phyloP scores from a whole-genome alignment of 768 basidiomycete species.

The Lentinula guzmanii region DNA sequence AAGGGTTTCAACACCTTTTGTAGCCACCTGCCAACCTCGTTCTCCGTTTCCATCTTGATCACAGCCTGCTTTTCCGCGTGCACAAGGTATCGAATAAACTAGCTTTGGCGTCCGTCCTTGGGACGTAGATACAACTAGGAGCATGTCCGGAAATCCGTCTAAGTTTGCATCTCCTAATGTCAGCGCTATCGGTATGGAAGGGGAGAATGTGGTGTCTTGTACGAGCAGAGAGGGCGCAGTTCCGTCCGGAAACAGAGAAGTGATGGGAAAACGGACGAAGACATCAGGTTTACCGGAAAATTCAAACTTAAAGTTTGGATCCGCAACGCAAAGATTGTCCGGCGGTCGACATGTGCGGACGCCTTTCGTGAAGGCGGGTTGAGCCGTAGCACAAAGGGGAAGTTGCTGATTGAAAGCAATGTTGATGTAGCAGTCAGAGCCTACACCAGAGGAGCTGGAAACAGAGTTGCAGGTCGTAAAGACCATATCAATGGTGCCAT shows the following conservation, averaged over 20 bases:
- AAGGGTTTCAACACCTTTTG: conserved; percentile 54
- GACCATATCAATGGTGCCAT: conserved; percentile 94
- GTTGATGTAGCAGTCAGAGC: conserved; percentile 75
- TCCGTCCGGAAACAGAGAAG: conserved; percentile 46
- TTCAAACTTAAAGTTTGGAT: conserved; percentile 76
- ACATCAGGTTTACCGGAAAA: conserved; percentile 52
- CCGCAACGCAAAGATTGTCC: conserved; percentile 75
- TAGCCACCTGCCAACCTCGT: conserved; percentile 59
- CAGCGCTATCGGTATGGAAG: conserved; percentile 69
- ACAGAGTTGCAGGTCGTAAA: conserved; percentile 78
- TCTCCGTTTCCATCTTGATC: conserved; percentile 38
- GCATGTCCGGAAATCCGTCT: conserved; percentile 90
- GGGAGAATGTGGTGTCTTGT: conserved; percentile 56
- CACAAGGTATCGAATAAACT: conserved; percentile 59
- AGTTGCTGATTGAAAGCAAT: conserved; percentile 93
- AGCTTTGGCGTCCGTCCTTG: conserved; percentile 52
- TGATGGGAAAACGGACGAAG: conserved; percentile 62
- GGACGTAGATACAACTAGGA: conserved; percentile 47
- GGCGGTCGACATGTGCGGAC: conserved; percentile 65
- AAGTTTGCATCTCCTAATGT: conserved; percentile 87
- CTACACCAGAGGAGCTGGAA: conserved; percentile 64
- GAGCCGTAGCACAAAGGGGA: conserved; percentile 63
- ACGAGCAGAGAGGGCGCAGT: conserved; percentile 55
- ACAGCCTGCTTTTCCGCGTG: conserved; percentile 51
- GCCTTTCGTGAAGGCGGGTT: conserved; percentile 42